A percentile compares a stretch with the other conserved stretches of the same genome.
These are phyloP conservation scores for Microthlaspi erraticum DNA, from an alignment of 345 rosid genomes.

Conservation along the genomic window DNA sequence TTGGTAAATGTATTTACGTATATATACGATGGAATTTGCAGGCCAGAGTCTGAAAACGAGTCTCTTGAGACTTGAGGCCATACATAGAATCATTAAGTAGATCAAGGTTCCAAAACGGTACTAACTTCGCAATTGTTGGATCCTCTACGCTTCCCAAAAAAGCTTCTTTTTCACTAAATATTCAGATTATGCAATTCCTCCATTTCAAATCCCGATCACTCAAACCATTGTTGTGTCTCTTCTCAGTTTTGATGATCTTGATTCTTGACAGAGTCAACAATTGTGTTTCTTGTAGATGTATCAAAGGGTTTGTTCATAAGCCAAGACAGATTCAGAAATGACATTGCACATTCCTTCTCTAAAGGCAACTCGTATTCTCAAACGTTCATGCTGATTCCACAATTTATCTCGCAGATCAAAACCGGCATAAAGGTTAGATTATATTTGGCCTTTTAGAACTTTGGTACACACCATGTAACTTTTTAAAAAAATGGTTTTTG, in stretches of 20 bases:
- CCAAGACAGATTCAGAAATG: conserved; percentile 62
- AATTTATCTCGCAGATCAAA: conserved; percentile 56
- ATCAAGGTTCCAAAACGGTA: conserved; percentile 67
- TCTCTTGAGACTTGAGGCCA: conserved; percentile 63
- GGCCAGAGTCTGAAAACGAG: conserved; percentile 78
- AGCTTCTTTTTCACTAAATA: conserved; percentile 67
- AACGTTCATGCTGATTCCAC: conserved; percentile 58
- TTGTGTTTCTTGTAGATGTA: conserved; percentile 41
- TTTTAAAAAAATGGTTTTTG: background rate
- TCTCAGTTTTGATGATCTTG: background rate
- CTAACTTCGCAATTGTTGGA: conserved; percentile 77
- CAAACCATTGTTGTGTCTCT: background rate
- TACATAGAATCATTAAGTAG: conserved; percentile 70
- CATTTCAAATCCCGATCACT: conserved; percentile 70
- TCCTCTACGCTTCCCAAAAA: conserved; percentile 76
- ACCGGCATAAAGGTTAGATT: conserved; percentile 59
- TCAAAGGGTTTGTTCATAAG: conserved; percentile 35
- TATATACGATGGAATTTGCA: conserved; percentile 45
- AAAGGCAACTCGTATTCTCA: conserved; percentile 55
- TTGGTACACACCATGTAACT: background rate
- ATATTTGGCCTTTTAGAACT: background rate
- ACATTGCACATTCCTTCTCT: conserved; percentile 66
- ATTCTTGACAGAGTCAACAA: background rate
- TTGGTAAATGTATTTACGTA: background rate
- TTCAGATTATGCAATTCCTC: conserved; percentile 77